These are phyloP conservation scores for Zangia roseola DNA, from an alignment of 768 basidiomycete species.

Conservation along the genomic window DNA sequence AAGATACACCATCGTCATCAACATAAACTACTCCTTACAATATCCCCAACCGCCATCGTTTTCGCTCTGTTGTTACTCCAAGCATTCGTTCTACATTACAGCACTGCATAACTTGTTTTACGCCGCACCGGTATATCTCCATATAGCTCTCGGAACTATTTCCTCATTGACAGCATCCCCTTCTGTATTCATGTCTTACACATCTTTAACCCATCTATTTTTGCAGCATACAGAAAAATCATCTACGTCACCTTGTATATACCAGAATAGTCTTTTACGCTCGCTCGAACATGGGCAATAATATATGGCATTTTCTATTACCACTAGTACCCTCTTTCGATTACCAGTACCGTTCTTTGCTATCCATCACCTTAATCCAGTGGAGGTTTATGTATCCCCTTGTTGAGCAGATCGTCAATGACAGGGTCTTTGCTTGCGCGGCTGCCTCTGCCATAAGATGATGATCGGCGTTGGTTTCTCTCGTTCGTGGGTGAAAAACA, in stretches of 20 bases:
- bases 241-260: conserved; percentile 29
- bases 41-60: conserved; percentile 10
- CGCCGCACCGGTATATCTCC: neutral
- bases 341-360: conserved; percentile 9
- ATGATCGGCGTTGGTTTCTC: conserved; percentile 1
- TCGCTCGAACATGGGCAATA: conserved; percentile 27
- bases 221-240: conserved; percentile 21
- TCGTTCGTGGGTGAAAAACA: conserved; percentile 8
- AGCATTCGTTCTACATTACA: conserved; percentile 26
- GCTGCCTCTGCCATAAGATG: conserved; percentile 43
- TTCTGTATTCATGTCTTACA: conserved; percentile 24
- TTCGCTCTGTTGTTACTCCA: conserved; percentile 17
- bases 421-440: conserved; percentile 43
- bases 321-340: conserved; percentile 5
- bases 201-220: conserved; percentile 14
- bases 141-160: conserved; percentile 15
- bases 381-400: conserved; percentile 56
- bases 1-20: conserved; percentile 15
- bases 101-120: conserved; percentile 20
- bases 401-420: conserved; percentile 51
- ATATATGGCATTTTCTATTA: conserved; percentile 30
- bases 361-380: conserved; percentile 33
- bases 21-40: conserved; percentile 15
- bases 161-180: conserved; percentile 22
- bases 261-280: conserved; percentile 16